A percentile compares a stretch with the other conserved stretches of the same genome.
phyloP scores from a whole-genome alignment of 2,329 filamentous ascomycete species.

The Hypoxylon sp. region DNA sequence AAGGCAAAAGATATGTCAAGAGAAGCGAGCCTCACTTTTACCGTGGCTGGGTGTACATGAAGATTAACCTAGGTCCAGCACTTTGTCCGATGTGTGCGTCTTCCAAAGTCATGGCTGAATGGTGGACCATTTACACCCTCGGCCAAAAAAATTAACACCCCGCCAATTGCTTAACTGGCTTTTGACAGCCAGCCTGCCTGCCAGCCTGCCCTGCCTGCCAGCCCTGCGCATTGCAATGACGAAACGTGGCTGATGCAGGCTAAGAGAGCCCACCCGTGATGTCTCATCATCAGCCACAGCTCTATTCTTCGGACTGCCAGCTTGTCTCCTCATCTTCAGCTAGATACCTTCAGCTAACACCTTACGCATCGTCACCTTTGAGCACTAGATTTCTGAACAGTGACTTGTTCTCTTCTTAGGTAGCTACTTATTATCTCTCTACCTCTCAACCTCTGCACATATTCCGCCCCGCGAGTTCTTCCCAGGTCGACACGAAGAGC shows the following conservation, averaged over 20 bases:
- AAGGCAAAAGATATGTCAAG: neutral
- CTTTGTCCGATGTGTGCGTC: slow-evolving; percentile 4
- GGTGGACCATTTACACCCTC: no score
- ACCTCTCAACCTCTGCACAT: no score
- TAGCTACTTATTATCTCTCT: no score
- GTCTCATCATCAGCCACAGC: neutral
- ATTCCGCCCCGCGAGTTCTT: neutral
- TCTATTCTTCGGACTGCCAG: neutral
- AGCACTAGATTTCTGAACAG: no score
- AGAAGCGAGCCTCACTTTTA: slow-evolving; percentile 3
- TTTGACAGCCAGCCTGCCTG: neutral
- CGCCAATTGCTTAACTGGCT: neutral
- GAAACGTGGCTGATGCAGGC: slow-evolving; percentile 10
- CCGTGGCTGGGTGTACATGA: slow-evolving; percentile 1
- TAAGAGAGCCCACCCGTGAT: neutral
- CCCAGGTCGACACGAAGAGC: neutral
- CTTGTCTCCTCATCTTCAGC: neutral
- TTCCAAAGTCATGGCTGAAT: neutral
- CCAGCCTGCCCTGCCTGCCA: neutral
- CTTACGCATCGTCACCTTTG: neutral
- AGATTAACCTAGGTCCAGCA: slow-evolving; percentile 14
- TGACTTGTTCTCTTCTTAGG: no score
- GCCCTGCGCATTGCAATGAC: neutral
- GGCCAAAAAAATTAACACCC: neutral
- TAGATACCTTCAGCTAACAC: no score